Base-by-base conservation (phyloP, 2,329 filamentous ascomycete genomes). In the Nemania abortiva region DNA sequence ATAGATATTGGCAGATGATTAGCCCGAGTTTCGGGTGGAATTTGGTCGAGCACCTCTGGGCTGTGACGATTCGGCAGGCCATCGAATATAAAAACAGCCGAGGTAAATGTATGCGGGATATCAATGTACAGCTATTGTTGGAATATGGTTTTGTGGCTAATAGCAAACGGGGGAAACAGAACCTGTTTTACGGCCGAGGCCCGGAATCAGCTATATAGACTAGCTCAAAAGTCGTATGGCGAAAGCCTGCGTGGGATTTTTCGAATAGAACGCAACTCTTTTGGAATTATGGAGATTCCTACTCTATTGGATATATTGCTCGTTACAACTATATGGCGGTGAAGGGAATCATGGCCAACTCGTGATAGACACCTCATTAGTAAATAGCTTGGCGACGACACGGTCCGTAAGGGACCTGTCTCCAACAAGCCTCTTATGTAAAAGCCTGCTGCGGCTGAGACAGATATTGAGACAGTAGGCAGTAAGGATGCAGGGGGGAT, bases 51-150 rank as follows among this genome's bases (percentile, higher is more conserved):
- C 20, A 49, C 47, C n/a, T 49, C 47, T 20, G n/a, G 3, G 22
- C 22, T 24, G 20, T 22, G 55, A 31, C 42, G 52, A 54, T 42
- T 57, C 11, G 11, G 47, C 27, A 22, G 42, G 24, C 56, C 39
- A 37, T 53, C 45, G 20, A 57, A 66, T 39, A 59, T 66, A 69
- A 18, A 42, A 42, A 18, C 39, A 18, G 11, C 39, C 15, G 13
- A 18, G 39, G 39, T 15, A 42, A 42, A 42, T 42, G 39, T 42
- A 42, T 42, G 39, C 13, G 20, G n/a, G 47, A 3, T 53, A 13
- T 27, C 39, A 42, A 20, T 29, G 31, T 29, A 18, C 22, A 15
- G 20, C 29, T 22, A 9, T 37, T 13, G 31, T 47, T 47, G 22
- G 54, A 60, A 22, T 29, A 5, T 15, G 2, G 13, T 27, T 7